Percentiles rank a stretch among this genome's conserved stretches.
Evolutionary conservation across 2,329 filamentous ascomycete species (phyloP).

Genomic region (Dothiorella sarmentorum): DNA sequence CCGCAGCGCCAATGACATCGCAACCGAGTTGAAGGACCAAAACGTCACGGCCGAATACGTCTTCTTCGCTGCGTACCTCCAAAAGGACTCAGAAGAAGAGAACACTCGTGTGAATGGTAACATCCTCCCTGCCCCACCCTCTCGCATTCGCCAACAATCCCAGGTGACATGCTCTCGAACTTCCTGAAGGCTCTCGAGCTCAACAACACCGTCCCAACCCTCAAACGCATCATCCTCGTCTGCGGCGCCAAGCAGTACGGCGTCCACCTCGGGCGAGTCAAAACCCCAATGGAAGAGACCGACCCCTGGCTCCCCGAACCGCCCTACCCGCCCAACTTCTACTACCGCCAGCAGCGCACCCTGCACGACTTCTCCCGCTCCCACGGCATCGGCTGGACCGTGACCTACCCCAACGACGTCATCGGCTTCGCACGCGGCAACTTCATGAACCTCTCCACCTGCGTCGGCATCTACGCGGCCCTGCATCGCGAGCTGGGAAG

Average conservation of each 20-base stretch:
- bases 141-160: not conserved
- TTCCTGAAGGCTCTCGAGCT: constrained; percentile 47
- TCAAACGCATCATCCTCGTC: constrained; percentile 50
- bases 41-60: constrained; percentile 39
- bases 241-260: constrained; percentile 53
- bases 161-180: constrained; percentile 45
- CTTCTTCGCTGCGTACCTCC: constrained; percentile 45
- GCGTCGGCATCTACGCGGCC: constrained; percentile 30
- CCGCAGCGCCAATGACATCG: constrained; percentile 35
- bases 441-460: constrained; percentile 36
- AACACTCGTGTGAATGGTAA: constrained; percentile 35
- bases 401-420: constrained; percentile 47
- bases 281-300: constrained; percentile 48
- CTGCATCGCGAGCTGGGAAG: constrained; percentile 28
- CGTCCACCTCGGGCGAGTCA: constrained; percentile 49
- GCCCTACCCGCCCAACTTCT: constrained; percentile 45
- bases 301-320: constrained; percentile 43
- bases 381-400: constrained; percentile 33
- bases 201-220: constrained; percentile 38
- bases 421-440: constrained; percentile 42
- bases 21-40: constrained; percentile 34
- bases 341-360: constrained; percentile 50
- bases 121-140: too few species aligned
- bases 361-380: not conserved
- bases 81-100: constrained; percentile 36